Percentiles rank a stretch among this genome's conserved stretches.
Conservation (phyloP, 306 rosid genomes). For the Mimosa bimucronata region DNA sequence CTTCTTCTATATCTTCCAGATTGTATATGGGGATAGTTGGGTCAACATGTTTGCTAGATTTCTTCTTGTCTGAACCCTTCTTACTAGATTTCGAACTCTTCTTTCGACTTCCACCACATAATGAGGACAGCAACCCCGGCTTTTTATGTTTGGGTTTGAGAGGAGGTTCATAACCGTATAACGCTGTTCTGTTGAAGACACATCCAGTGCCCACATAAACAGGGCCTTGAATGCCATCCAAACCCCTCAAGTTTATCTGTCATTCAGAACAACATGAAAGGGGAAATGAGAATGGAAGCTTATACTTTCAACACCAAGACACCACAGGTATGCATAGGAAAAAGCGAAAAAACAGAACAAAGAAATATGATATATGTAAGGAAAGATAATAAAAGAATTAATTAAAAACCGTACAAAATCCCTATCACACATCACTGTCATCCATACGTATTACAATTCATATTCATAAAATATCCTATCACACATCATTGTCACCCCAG, state of each 20-base stretch:
- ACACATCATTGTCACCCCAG: neutral
- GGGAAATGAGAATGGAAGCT: neutral
- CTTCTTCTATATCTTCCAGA: conserved; percentile 94
- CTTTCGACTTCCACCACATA: conserved; percentile 76
- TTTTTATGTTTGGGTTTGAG: conserved; percentile 79
- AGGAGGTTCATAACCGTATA: conserved; percentile 97
- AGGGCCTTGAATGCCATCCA: conserved; percentile 98
- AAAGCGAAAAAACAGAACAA: neutral
- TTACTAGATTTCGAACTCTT: conserved; percentile 75
- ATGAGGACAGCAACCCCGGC: conserved; percentile 65
- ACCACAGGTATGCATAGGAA: neutral
- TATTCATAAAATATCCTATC: too few relatives aligned
- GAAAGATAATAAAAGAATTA: neutral
- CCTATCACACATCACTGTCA: neutral
- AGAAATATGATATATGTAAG: neutral
- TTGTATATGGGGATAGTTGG: conserved; percentile 83
- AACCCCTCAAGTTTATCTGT: conserved; percentile 95
- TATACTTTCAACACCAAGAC: neutral
- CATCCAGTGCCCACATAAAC: conserved; percentile 99
- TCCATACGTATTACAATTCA: too few relatives aligned
- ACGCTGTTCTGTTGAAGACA: conserved; percentile 91
- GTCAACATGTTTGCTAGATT: conserved; percentile 71
- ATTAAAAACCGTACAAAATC: neutral
- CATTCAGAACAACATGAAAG: conserved; percentile 28
- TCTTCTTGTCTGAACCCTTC: conserved; percentile 82